These are phyloP conservation scores for Sporisorium reilianum DNA, from an alignment of 1,284 basidiomycete genomes.

Conservation along the genomic window DNA sequence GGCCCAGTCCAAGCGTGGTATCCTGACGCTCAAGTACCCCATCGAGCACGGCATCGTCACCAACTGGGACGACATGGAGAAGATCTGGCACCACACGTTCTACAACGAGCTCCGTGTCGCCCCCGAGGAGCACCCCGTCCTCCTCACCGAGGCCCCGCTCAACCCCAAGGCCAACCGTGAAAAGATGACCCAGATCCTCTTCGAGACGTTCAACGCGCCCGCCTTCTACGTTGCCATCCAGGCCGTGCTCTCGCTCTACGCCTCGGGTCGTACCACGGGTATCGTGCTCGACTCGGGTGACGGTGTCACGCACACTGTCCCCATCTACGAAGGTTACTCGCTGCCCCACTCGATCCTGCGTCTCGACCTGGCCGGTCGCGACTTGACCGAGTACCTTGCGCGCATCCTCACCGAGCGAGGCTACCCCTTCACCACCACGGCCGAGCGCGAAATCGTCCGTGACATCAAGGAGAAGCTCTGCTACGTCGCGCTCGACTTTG, in stretches of 20 bases:
- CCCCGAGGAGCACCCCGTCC: conserved; percentile 88
- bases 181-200: conserved; percentile 98
- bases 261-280: conserved; percentile 91
- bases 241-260: conserved; percentile 90
- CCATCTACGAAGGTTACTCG: conserved; percentile 95
- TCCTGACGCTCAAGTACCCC: conserved; percentile 82
- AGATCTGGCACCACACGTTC: conserved; percentile 70
- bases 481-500: conserved; percentile 96
- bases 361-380: conserved; percentile 94
- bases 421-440: conserved; percentile 91
- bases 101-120: conserved; percentile 73
- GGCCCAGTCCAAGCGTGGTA: conserved; percentile 95
- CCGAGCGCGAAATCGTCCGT: conserved; percentile 94
- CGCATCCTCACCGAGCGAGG: conserved; percentile 95
- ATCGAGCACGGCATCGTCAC: conserved; percentile 81
- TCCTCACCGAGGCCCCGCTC: conserved; percentile 92
- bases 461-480: conserved; percentile 99
- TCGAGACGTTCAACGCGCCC: conserved; percentile 94
- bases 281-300: conserved; percentile 94
- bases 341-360: conserved; percentile 93
- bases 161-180: conserved; percentile 95
- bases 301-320: conserved; percentile 92
- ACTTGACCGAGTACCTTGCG: conserved; percentile 89
- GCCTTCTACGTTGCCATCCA: conserved; percentile 95
- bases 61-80: conserved; percentile 78